Percentiles rank a stretch among this genome's conserved stretches.
Conservation (phyloP, 2,329 filamentous ascomycete genomes). For the Pseudopithomyces chartarum region DNA sequence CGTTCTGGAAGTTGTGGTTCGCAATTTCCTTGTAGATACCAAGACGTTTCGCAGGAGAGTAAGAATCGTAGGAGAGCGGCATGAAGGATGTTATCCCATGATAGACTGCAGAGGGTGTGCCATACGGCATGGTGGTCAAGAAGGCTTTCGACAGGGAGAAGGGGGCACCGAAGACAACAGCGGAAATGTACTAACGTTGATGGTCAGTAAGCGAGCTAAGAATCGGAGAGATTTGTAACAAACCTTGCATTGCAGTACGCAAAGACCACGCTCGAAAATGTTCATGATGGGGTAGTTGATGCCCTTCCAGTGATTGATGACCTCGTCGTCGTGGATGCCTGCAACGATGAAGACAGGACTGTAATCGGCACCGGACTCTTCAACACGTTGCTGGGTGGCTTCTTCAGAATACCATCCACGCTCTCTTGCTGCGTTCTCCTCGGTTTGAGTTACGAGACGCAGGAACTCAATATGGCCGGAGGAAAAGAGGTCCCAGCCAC, state of each 20-base stretch:
- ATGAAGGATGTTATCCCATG: conserved; percentile 96
- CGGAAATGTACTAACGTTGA: conserved; percentile 73
- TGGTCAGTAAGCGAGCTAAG: neutral
- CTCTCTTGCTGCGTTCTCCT: conserved; percentile 69
- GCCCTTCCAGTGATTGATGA: conserved; percentile 96
- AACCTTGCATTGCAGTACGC: conserved; percentile 92
- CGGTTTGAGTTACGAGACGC: conserved; percentile 72
- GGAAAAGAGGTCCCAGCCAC: conserved; percentile 95
- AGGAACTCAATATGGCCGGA: conserved; percentile 97
- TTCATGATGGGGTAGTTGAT: conserved; percentile 99
- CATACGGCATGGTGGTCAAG: conserved; percentile 71
- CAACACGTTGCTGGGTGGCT: conserved; percentile 65
- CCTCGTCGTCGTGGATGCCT: conserved; percentile 90
- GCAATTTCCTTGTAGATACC: conserved; percentile 83
- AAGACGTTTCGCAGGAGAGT: conserved; percentile 78
- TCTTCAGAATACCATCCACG: conserved; percentile 77
- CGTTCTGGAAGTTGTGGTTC: conserved; percentile 77
- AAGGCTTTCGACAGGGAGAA: conserved; percentile 83
- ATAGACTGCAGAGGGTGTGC: conserved; percentile 78
- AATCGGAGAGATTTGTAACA: conserved; percentile 27
- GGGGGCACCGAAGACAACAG: conserved; percentile 86
- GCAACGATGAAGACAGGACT: conserved; percentile 85
- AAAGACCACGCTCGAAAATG: conserved; percentile 93
- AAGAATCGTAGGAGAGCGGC: conserved; percentile 64
- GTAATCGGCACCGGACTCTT: conserved; percentile 72